These are phyloP conservation scores for Gracilaria gracilis DNA, from an alignment of 23 red algal species.

Conservation along the genomic window DNA sequence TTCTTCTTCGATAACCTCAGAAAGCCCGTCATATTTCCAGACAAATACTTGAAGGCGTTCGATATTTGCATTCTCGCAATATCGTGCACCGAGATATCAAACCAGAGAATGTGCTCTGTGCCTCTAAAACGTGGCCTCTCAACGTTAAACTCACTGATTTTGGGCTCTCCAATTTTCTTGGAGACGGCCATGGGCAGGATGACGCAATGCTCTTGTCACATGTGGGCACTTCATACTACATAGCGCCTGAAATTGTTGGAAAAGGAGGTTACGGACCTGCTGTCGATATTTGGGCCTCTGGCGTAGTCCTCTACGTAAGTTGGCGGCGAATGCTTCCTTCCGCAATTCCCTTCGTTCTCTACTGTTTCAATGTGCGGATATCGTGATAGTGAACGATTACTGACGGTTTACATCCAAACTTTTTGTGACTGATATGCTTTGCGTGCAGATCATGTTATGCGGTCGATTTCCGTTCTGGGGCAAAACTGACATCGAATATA, in stretches of 20 bases:
- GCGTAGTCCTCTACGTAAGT: constrained; percentile 96
- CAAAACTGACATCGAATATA: constrained; percentile 84
- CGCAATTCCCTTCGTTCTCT: constrained; percentile 71
- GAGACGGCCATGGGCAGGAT: constrained; percentile 43
- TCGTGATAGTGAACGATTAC: not conserved
- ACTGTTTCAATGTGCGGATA: constrained; percentile 9
- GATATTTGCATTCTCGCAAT: constrained; percentile 78
- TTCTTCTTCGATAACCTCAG: not conserved
- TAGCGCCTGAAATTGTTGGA: constrained; percentile 93
- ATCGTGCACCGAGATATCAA: constrained; percentile 92
- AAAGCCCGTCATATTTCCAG: constrained; percentile 80
- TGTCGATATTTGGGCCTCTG: constrained; percentile 94
- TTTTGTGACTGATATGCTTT: not conserved
- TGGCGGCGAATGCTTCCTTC: not conserved
- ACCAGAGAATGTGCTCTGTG: constrained; percentile 76
- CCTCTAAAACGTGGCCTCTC: constrained; percentile 64
- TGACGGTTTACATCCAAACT: not conserved
- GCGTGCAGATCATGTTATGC: constrained; percentile 71
- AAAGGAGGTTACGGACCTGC: constrained; percentile 83
- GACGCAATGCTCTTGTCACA: constrained; percentile 69
- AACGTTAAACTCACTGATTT: constrained; percentile 83
- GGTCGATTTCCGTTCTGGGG: constrained; percentile 91
- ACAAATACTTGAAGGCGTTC: constrained; percentile 84
- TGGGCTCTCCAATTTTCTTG: constrained; percentile 75
- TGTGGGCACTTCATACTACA: constrained; percentile 91